phyloP scores from a whole-genome alignment of 2,329 filamentous ascomycete species.

The Arthrobotrys iridis region DNA sequence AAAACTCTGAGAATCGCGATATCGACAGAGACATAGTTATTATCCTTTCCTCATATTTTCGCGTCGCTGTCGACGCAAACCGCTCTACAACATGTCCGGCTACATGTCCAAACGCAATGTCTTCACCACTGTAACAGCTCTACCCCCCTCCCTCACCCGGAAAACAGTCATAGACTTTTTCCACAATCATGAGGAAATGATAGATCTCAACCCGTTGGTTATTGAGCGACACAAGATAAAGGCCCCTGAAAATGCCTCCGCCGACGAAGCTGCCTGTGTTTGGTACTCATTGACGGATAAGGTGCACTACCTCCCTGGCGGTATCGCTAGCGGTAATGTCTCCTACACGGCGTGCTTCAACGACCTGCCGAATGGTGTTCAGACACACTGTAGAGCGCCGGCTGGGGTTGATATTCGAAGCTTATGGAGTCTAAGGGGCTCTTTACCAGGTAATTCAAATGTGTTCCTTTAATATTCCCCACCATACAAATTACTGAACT shows the following conservation, averaged over 20 bases:
- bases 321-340: constrained; percentile 72
- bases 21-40: background rate
- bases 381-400: constrained; percentile 85
- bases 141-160: constrained; percentile 75
- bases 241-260: constrained; percentile 72
- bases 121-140: constrained; percentile 81
- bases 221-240: constrained; percentile 75
- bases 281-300: constrained; percentile 86
- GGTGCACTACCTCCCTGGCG: constrained; percentile 77
- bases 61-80: background rate
- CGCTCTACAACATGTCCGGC: constrained; percentile 27
- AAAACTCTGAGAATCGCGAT: too few species aligned
- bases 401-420: constrained; percentile 81
- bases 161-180: constrained; percentile 78
- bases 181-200: constrained; percentile 82
- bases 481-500: background rate
- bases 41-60: background rate
- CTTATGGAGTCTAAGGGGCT: constrained; percentile 80
- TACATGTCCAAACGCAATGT: constrained; percentile 75
- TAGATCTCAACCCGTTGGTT: constrained; percentile 85
- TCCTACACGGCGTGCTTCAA: constrained; percentile 84
- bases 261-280: constrained; percentile 75
- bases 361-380: constrained; percentile 75
- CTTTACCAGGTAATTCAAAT: constrained; percentile 64
- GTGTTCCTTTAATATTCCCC: background rate